Percentiles rank a stretch among this genome's conserved stretches.
These are phyloP conservation scores for Chlorencoelia australis DNA, from an alignment of 2,329 filamentous ascomycete species.

Conservation along the genomic window DNA sequence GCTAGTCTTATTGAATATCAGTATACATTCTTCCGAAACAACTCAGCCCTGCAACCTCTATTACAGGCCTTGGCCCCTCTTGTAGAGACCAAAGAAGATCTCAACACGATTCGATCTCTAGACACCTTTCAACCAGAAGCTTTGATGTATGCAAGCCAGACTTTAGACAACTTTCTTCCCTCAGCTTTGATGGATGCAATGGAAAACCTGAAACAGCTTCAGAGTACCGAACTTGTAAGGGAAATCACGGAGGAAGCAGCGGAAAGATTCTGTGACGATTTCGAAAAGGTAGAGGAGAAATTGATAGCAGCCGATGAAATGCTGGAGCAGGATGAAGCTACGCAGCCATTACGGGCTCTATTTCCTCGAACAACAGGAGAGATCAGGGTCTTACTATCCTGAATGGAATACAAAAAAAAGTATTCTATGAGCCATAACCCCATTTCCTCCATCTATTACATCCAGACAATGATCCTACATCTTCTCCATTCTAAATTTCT, in stretches of 20 bases:
- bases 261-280: conserved; percentile 74
- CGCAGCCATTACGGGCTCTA: conserved; percentile 20
- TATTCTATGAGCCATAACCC: too few relatives aligned
- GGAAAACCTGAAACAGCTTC: conserved; percentile 65
- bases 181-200: conserved; percentile 88
- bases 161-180: conserved; percentile 81
- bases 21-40: conserved; percentile 59
- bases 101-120: conserved; percentile 50
- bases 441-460: too few relatives aligned
- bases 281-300: conserved; percentile 58
- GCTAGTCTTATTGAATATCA: conserved; percentile 56
- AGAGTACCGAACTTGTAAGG: conserved; percentile 61
- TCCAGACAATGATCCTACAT: too few relatives aligned
- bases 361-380: conserved; percentile 28
- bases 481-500: too few relatives aligned
- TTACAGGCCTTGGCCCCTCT: conserved; percentile 41
- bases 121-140: conserved; percentile 47
- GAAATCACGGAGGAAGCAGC: conserved; percentile 75
- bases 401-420: too few relatives aligned
- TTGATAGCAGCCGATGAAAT: conserved; percentile 49
- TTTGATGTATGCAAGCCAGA: conserved; percentile 60
- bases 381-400: conserved; percentile 27
- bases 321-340: conserved; percentile 17
- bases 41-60: conserved; percentile 63
- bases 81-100: conserved; percentile 35